Base-by-base conservation (phyloP, 257 asterid genomes). In the Rehmannia glutinosa region DNA sequence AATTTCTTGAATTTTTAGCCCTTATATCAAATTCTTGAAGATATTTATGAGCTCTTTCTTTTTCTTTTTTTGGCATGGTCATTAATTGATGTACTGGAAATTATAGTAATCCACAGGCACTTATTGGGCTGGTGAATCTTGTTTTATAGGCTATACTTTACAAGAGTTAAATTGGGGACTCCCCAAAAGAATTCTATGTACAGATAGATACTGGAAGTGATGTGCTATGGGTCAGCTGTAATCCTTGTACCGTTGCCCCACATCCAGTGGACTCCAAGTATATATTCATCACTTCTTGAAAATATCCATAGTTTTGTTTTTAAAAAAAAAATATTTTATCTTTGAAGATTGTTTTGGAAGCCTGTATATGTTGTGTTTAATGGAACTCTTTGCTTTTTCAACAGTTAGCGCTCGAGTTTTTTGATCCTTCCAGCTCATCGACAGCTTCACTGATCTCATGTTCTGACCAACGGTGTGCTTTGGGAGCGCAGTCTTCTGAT, bases 151-250 rank as follows among this genome's bases (percentile, higher is more conserved):
- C 88, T 93, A 20, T 93, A 93, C 81, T 93, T 58, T 62, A n/a
- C 99, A 66, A 86, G 80, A 78, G 92, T 93, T 52, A 81, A 77
- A 83, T 80, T 93, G 74, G 99, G 99, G 62, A n/a, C n/a, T n/a
- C n/a, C 99, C 88, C 96, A 51, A 86, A 80, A 74, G 99, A 90
- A 74, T 93, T 93, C 77, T 88, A 76, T 81, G 99, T 93, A 59
- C 99, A 93, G 85, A 90, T 93, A 67, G 99, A 93, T 80, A 93
- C 99, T 5, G 99, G 99, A 70, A 93, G 99, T 83, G 96, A 93
- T 86, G 97, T 86, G 71, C 67, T 93, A 55, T 93, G 99, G 99
- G 96, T 93, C 47, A 78, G 95, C 75, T 93, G 99, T 77, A 83
- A 46, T 20, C 77, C 95, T 20, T 93, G 99, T 69, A 55, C 67